Conservation (phyloP, 148 eudicot genomes). For the Vaccinium myrtillus region DNA sequence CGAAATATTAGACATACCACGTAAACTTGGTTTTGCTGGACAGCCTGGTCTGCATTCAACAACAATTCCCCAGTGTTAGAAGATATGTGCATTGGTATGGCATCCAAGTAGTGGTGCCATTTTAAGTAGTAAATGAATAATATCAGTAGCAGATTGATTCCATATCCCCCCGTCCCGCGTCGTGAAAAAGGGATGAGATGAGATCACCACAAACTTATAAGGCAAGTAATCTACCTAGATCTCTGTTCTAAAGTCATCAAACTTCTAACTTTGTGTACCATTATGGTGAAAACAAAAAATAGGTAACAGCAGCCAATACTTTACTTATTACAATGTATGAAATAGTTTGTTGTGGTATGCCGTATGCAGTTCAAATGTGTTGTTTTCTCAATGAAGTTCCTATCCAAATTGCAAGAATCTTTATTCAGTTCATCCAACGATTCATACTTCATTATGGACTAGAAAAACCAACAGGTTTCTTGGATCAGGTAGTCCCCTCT, state of each 20-base stretch:
- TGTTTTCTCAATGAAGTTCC: not conserved
- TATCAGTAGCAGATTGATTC: not conserved
- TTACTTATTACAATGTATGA: not conserved
- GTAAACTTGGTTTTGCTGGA: constrained; percentile 35
- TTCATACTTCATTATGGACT: not conserved
- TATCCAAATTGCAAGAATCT: not conserved
- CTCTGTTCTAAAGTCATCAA: not conserved
- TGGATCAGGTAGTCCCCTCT: not conserved
- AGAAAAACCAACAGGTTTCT: not conserved
- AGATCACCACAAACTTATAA: not conserved
- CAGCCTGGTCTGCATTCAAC: constrained; percentile 42
- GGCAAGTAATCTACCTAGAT: not conserved
- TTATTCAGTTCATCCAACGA: not conserved
- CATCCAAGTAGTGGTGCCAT: constrained; percentile 5
- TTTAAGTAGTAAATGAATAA: not conserved
- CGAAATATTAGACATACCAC: constrained; percentile 36
- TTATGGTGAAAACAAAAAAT: not conserved
- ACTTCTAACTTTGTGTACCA: not conserved
- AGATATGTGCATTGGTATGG: not conserved
- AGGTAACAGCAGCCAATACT: not conserved
- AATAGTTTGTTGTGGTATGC: not conserved
- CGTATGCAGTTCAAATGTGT: not conserved
- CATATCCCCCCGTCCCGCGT: not conserved
- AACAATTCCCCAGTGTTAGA: constrained; percentile 10
- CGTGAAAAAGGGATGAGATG: not conserved